These are phyloP conservation scores for Waltergamsia citrina DNA, from an alignment of 2,329 filamentous ascomycete species.

Conservation along the genomic window DNA sequence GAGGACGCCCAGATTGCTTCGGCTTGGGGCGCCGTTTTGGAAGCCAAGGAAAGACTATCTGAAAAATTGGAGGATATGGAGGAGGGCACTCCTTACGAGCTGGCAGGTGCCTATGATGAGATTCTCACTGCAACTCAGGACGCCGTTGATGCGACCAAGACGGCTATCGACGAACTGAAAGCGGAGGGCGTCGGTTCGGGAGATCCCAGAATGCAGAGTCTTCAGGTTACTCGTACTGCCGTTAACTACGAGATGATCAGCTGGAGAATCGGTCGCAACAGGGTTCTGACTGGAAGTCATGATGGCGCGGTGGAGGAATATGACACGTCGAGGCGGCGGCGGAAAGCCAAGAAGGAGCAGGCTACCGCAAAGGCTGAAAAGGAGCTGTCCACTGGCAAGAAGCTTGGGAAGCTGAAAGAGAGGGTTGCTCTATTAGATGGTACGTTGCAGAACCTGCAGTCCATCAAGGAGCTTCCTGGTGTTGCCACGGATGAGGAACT, in stretches of 20 bases:
- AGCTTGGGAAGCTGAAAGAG: constrained; percentile 73
- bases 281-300: constrained; percentile 72
- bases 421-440: constrained; percentile 85
- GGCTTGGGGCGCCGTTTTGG: constrained; percentile 62
- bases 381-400: constrained; percentile 62
- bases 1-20: constrained; percentile 89
- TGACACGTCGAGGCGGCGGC: constrained; percentile 41
- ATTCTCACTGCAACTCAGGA: constrained; percentile 88
- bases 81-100: constrained; percentile 48
- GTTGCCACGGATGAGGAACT: constrained; percentile 77
- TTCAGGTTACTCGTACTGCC: constrained; percentile 86
- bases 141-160: constrained; percentile 85
- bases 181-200: constrained; percentile 76
- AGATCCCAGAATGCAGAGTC: constrained; percentile 79
- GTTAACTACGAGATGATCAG: constrained; percentile 92
- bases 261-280: constrained; percentile 89
- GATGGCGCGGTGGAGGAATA: constrained; percentile 61
- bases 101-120: constrained; percentile 81
- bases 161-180: constrained; percentile 81
- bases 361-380: constrained; percentile 35
- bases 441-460: constrained; percentile 81
- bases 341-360: constrained; percentile 28
- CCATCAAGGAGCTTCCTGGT: constrained; percentile 80
- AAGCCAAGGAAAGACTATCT: constrained; percentile 38
- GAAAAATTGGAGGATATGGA: constrained; percentile 34